A percentile compares a stretch with the other conserved stretches of the same genome.
Conservation (phyloP, 2,329 filamentous ascomycete genomes). For the Epichloe uncinata region DNA sequence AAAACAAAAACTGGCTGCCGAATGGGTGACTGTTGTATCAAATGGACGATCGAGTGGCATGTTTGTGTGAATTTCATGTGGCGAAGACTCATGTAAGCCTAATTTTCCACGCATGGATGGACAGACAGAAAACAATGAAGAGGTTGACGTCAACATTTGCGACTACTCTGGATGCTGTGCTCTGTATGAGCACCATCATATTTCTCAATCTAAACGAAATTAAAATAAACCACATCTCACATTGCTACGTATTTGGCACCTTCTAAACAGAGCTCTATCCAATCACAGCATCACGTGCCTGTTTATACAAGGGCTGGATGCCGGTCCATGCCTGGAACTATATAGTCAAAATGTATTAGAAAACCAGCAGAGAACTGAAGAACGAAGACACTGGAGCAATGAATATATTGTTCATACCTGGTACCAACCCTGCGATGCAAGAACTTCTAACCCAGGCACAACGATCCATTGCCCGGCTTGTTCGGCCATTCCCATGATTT, state of each 20-base stretch:
- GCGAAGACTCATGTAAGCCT: too few species aligned
- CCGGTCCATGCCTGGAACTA: slow-evolving; percentile 77
- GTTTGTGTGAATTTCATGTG: too few species aligned
- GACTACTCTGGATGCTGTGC: background rate
- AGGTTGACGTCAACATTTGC: too few species aligned
- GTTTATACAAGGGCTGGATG: slow-evolving; percentile 58
- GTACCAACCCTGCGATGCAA: slow-evolving; percentile 80
- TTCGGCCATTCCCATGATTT: slow-evolving; percentile 71
- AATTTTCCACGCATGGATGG: too few species aligned
- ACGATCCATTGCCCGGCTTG: slow-evolving; percentile 62
- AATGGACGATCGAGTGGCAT: too few species aligned
- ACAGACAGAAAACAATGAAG: too few species aligned
- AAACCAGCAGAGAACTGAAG: background rate
- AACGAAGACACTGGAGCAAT: too few species aligned
- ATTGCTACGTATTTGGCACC: background rate
- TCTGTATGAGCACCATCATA: background rate
- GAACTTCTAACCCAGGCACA: slow-evolving; percentile 76
- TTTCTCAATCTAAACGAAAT: background rate
- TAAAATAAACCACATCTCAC: background rate
- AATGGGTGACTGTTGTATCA: too few species aligned
- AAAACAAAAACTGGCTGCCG: too few species aligned
- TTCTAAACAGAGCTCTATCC: slow-evolving; percentile 11
- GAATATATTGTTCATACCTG: slow-evolving; percentile 45
- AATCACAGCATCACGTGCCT: slow-evolving; percentile 50
- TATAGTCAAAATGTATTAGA: background rate